Evolutionary conservation across 371 early-diverging fungal species (phyloP), one percentile per base, ranked within the genome.

Genomic region (Rhizopus stolonifer): DNA sequence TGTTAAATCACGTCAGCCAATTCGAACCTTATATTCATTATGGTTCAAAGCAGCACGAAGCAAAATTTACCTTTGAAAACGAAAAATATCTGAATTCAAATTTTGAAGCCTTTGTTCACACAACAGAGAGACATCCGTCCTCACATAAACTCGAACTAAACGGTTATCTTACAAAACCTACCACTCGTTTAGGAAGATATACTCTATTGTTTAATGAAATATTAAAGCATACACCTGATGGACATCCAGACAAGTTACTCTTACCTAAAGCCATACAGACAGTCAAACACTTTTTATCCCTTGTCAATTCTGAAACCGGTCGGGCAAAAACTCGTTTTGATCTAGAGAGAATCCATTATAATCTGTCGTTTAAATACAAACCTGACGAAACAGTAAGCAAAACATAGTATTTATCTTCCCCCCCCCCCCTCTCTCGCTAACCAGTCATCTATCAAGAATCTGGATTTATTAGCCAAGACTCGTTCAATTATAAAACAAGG

Each of bases 151-250:
- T 94, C n/a, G 87, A 86, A 49, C 59, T 90, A 19, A 84, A 88
- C 61, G 85, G 86, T 31, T 96, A 93, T 63, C 69, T 96, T 48
- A 85, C 85, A 1, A 77, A 73, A 17, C 96, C 96, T 11, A 91
- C 92, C 0, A 88, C 94, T 6, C 85, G 95, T 10, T 63, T 96
- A 29, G 95, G 90, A 11, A 82, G 94, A 36, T 97, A 95, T 58
- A 89, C 90, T 1, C 73, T 97, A 33, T 64, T 97, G n/a, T 80
- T 97, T n/a, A 84, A 86, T 51, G 89, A 86, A n/a, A 86, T 94
- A 33, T 68, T 93, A 17, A 91, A 94, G 64, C 75, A 86, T 54
- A 91, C 94, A 11, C 87, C 90, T 3, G 79, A 80, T 22, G 84
- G 79, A 21, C 85, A 91, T 55, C 87, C 90, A 1, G 97, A 97